Conservation (phyloP, 169 alveolate species). For the Eimeria zaria region DNA sequence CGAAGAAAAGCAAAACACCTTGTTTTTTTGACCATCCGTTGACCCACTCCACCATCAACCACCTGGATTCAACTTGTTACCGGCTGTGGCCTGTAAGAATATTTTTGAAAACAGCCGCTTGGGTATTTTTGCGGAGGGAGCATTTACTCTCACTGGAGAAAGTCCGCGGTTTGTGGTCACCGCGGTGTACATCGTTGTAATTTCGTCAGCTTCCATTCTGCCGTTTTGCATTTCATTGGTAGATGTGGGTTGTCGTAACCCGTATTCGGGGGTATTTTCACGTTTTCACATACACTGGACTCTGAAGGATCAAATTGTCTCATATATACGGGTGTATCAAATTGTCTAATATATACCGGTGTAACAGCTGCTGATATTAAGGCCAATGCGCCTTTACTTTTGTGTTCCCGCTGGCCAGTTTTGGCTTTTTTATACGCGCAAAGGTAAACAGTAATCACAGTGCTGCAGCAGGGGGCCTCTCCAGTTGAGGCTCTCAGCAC, state of each 20-base stretch:
- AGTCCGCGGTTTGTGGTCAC: background rate
- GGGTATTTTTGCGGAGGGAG: background rate
- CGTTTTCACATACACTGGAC: background rate
- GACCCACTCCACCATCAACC: background rate
- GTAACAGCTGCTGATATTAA: background rate
- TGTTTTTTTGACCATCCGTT: background rate
- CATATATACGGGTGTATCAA: too few species aligned
- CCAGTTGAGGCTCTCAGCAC: too few species aligned
- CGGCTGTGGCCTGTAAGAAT: background rate
- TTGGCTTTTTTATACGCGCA: background rate
- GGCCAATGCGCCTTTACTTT: background rate
- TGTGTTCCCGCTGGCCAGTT: background rate
- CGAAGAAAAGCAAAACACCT: background rate
- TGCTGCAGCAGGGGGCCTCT: background rate
- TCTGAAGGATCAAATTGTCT: background rate
- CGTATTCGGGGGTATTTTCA: background rate
- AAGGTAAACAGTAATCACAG: background rate
- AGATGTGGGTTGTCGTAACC: background rate
- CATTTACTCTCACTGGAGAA: background rate
- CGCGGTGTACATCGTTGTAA: background rate
- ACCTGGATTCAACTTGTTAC: background rate
- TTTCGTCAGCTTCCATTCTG: background rate
- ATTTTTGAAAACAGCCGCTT: background rate
- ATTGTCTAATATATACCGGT: background rate
- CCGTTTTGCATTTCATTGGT: background rate